phyloP scores from a whole-genome alignment of 345 rosid genomes.

The Populus davidiana region DNA sequence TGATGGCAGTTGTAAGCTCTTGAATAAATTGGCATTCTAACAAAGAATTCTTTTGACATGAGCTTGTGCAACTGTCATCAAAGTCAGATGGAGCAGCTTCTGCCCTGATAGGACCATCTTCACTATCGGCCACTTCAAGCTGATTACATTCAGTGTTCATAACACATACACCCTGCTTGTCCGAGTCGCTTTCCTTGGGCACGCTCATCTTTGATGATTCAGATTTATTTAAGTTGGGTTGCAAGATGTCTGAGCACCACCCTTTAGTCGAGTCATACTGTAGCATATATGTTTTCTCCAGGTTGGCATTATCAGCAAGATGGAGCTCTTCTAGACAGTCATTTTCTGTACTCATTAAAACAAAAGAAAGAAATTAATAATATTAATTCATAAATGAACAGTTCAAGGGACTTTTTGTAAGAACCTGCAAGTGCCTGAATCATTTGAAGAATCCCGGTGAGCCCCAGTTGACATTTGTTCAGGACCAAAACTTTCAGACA shows the following conservation, averaged over 20 bases:
- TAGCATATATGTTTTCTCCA: slow-evolving; percentile 23
- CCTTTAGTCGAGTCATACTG: slow-evolving; percentile 14
- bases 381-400: not conserved
- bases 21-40: slow-evolving; percentile 34
- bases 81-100: slow-evolving; percentile 39
- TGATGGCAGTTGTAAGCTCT: slow-evolving; percentile 58
- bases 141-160: slow-evolving; percentile 35
- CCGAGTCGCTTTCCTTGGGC: slow-evolving; percentile 22
- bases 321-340: slow-evolving; percentile 67
- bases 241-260: slow-evolving; percentile 21
- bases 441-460: slow-evolving; percentile 57
- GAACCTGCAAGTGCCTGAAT: slow-evolving; percentile 73
- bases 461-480: slow-evolving; percentile 74
- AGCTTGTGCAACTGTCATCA: slow-evolving; percentile 48
- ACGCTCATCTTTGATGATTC: slow-evolving; percentile 4
- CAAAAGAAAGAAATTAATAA: not conserved
- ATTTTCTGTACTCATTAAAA: slow-evolving; percentile 47
- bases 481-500: slow-evolving; percentile 56
- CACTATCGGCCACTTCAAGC: slow-evolving; percentile 88
- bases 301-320: slow-evolving; percentile 53
- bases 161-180: slow-evolving; percentile 32
- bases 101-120: slow-evolving; percentile 44
- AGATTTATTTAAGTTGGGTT: slow-evolving; percentile 20
- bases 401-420: not conserved
- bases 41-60: slow-evolving; percentile 38